A percentile compares a stretch with the other conserved stretches of the same genome.
Evolutionary conservation across 257 asterid species (phyloP).

Genomic region (Jasminum sambac): DNA sequence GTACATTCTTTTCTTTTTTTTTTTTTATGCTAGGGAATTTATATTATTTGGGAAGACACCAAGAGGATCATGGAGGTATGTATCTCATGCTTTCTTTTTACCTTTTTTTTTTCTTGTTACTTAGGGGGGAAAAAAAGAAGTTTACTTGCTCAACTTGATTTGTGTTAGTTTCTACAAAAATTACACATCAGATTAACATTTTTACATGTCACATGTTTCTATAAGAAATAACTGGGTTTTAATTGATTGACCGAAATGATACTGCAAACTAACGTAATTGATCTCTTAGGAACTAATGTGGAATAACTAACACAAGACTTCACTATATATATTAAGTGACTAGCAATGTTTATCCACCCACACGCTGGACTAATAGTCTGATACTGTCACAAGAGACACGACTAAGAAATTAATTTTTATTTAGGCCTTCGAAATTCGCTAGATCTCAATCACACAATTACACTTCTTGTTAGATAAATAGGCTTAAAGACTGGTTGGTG

Average conservation of each 20-base stretch:
- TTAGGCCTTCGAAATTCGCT: too few relatives aligned
- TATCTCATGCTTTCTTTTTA: conserved; percentile 5
- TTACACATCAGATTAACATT: neutral
- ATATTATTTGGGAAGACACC: conserved; percentile 62
- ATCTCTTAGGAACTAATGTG: neutral
- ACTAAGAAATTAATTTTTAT: too few relatives aligned
- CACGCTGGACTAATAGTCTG: too few relatives aligned
- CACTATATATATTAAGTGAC: neutral
- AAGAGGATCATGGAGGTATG: conserved; percentile 65
- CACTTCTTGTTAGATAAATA: too few relatives aligned
- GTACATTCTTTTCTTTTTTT: conserved; percentile 21
- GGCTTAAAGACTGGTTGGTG: neutral
- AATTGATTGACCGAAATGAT: neutral
- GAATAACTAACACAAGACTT: neutral
- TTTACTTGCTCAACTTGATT: neutral
- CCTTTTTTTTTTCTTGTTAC: too few relatives aligned
- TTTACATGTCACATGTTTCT: too few relatives aligned
- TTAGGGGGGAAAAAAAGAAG: neutral
- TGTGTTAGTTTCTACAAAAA: too few relatives aligned
- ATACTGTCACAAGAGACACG: too few relatives aligned
- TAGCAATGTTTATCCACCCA: neutral
- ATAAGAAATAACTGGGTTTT: neutral
- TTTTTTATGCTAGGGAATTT: conserved; percentile 82
- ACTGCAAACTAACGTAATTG: neutral
- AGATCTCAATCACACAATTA: too few relatives aligned